Evolutionary conservation across 2,329 filamentous ascomycete genomes (phyloP), one percentile per base, ranked within the genome.

Genomic region (Ascochyta viciae-villosae): DNA sequence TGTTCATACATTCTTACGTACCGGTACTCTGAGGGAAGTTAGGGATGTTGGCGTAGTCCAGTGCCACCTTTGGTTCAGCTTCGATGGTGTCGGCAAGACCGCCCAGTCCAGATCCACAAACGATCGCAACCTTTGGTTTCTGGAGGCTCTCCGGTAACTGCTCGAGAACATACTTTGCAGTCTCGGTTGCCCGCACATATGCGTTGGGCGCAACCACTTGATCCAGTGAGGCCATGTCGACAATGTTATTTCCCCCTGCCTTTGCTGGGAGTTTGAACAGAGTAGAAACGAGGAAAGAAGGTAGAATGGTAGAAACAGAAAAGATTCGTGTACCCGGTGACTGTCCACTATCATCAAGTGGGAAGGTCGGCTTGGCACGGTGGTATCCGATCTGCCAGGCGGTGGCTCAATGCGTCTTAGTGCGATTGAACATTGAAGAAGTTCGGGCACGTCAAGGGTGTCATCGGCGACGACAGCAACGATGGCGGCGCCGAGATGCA

Each of bases 51-150:
- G 76, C 76, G 68, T 88, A 89, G 15, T 82, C 78, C 65, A 84
- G 81, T 66, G 85, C 83, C 51, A 82, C 76, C 52, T 79, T 79
- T 7, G 78, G 77, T 26, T 79, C 76, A 19, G 77, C 65, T 47
- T 85, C 76, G 41, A 88, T 80, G 3, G 82, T 84, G 53, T 83
- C 78, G 54, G 81, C 84, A 33, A 89, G 80, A 1, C 85, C 85
- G 37, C 85, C 85, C 8, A 89, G 74, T 3, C 87, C 86, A 45
- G 85, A 87, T 29, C 86, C 86, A 68, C 86, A 89, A 23, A 89
- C 82, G 52, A 89, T 85, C 35, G 85, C 87, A 58, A 88, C 80
- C 54, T 80, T 78, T 10, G 86, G 86, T 2, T 75, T 73, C 50
- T 82, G 77, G n/a, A 86, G 70, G 15, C 70, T 57, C 37, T 72